phyloP scores from a whole-genome alignment of 805 yeast species.

The Kodamaea leandrae region DNA sequence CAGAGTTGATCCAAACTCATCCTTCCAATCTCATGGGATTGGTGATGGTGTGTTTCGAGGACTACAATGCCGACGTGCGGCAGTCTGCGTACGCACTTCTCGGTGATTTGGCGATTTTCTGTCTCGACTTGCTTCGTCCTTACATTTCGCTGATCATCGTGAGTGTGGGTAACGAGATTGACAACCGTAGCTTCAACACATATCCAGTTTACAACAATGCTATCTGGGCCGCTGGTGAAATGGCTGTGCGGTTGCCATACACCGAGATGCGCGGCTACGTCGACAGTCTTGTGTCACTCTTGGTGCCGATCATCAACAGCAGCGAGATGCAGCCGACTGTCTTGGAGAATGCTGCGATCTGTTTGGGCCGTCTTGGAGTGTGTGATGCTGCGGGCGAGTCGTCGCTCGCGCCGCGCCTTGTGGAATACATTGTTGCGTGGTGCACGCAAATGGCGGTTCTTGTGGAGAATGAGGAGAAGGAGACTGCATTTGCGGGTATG shows the following conservation, averaged over 20 bases:
- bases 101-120: slow-evolving; percentile 80
- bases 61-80: slow-evolving; percentile 80
- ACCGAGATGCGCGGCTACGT: slow-evolving; percentile 52
- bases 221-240: slow-evolving; percentile 91
- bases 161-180: slow-evolving; percentile 68
- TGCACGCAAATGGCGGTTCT: slow-evolving; percentile 62
- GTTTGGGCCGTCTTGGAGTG: slow-evolving; percentile 82
- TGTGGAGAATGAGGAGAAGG: slow-evolving; percentile 84
- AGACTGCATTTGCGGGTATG: slow-evolving; percentile 83
- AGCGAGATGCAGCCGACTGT: slow-evolving; percentile 59
- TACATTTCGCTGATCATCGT: slow-evolving; percentile 52
- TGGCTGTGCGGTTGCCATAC: slow-evolving; percentile 56
- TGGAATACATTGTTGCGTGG: slow-evolving; percentile 65
- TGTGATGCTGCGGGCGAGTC: slow-evolving; percentile 51
- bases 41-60: slow-evolving; percentile 67
- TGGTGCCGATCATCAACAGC: slow-evolving; percentile 59
- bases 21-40: slow-evolving; percentile 51
- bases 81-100: slow-evolving; percentile 87
- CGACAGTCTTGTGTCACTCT: slow-evolving; percentile 49
- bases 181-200: slow-evolving; percentile 47
- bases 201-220: slow-evolving; percentile 82
- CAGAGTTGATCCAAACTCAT: slow-evolving; percentile 45
- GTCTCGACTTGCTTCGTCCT: slow-evolving; percentile 45
- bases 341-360: slow-evolving; percentile 82
- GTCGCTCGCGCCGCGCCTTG: slow-evolving; percentile 53